A percentile compares a stretch with the other conserved stretches of the same genome.
phyloP scores from a whole-genome alignment of 2,329 filamentous ascomycete species.

The Penicillium sp. region DNA sequence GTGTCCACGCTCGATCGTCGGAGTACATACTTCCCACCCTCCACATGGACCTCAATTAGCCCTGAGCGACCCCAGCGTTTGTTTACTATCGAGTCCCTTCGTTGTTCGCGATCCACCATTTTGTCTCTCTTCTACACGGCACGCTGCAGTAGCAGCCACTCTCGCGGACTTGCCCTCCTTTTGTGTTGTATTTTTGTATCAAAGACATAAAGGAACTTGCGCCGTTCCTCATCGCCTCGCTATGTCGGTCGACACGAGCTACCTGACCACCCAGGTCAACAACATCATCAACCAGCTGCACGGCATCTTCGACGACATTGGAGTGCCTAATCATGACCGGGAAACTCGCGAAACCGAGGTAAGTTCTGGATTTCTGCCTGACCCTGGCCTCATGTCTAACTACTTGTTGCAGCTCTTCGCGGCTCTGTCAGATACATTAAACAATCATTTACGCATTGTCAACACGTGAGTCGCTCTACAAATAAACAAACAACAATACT shows the following conservation, averaged over 20 bases:
- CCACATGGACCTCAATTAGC: constrained; percentile 7
- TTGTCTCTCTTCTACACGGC: constrained; percentile 5
- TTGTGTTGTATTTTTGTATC: neutral
- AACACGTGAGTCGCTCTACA: constrained; percentile 51
- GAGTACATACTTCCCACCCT: neutral
- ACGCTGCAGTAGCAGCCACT: constrained; percentile 13
- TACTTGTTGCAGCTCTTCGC: constrained; percentile 66
- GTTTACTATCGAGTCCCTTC: neutral
- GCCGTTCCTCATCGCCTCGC: neutral
- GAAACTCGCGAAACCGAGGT: constrained; percentile 88
- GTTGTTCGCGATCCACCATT: constrained; percentile 7
- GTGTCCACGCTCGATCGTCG: neutral
- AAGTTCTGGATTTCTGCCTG: constrained; percentile 27
- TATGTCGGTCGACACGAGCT: constrained; percentile 77
- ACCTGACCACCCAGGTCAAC: constrained; percentile 91
- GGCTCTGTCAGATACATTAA: constrained; percentile 84
- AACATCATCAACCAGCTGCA: constrained; percentile 91
- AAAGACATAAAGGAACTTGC: neutral
- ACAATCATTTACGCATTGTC: constrained; percentile 82
- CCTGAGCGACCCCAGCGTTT: neutral
- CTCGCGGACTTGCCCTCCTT: neutral
- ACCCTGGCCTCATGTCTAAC: constrained; percentile 15
- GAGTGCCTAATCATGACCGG: constrained; percentile 88
- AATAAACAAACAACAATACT: neutral
- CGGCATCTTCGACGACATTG: constrained; percentile 94